Conservation (phyloP, 1,139 yeast species). For the Yamadazyma diospyri region DNA sequence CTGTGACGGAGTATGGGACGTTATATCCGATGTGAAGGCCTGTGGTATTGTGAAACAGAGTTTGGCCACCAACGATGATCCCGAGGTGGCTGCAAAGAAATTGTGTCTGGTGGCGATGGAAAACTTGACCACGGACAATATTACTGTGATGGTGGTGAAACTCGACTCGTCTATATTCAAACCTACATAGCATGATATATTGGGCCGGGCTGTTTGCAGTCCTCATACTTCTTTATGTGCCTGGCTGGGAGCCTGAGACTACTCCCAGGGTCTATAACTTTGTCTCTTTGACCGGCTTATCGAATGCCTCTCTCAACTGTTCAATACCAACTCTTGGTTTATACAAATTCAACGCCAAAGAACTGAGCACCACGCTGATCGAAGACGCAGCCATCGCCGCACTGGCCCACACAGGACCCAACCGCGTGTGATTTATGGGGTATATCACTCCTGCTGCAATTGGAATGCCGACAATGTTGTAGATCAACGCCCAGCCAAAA, state of each 20-base stretch:
- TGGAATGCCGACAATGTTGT: conserved; percentile 54
- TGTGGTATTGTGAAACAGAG: conserved; percentile 60
- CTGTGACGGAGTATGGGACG: conserved; percentile 97
- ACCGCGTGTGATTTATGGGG: conserved; percentile 49
- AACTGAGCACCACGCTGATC: conserved; percentile 54
- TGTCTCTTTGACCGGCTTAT: conserved; percentile 8
- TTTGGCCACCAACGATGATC: conserved; percentile 29
- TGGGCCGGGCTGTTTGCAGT: too few species aligned
- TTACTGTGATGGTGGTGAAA: conserved; percentile 85
- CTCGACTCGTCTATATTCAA: conserved; percentile 42
- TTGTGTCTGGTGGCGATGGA: conserved; percentile 77
- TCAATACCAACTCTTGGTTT: conserved; percentile 30
- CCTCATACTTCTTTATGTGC: too few species aligned
- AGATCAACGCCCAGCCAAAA: conserved; percentile 48
- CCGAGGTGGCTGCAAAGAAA: conserved; percentile 64
- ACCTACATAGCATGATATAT: conserved; percentile 1
- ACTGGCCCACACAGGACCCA: conserved; percentile 65
- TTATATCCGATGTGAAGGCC: conserved; percentile 75
- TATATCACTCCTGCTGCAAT: conserved; percentile 64
- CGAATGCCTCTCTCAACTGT: conserved; percentile 12
- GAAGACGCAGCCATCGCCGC: conserved; percentile 67
- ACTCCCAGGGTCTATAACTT: background rate
- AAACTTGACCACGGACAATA: conserved; percentile 82
- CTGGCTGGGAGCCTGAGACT: too few species aligned
- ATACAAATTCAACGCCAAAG: conserved; percentile 49